These are phyloP conservation scores for Fomitopsis pulvina DNA, from an alignment of 768 basidiomycete genomes.

Conservation along the genomic window DNA sequence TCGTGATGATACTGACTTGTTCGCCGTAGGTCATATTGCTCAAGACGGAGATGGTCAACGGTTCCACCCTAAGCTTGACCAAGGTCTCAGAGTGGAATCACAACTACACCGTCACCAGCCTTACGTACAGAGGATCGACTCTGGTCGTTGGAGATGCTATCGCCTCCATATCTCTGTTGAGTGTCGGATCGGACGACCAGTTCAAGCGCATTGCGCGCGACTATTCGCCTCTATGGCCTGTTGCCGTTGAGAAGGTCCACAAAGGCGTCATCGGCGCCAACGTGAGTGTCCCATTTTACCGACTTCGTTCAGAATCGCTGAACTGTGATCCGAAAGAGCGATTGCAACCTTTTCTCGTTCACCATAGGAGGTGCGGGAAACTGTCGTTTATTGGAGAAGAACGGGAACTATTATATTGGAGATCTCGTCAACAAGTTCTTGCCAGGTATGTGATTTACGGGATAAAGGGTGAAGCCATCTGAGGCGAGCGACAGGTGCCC, in stretches of 20 bases:
- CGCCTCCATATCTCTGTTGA: conserved; percentile 68
- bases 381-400: conserved; percentile 45
- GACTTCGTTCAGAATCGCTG: background rate
- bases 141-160: conserved; percentile 78
- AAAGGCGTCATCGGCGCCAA: conserved; percentile 65
- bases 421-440: conserved; percentile 77
- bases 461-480: conserved; percentile 4
- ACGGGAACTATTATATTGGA: conserved; percentile 68
- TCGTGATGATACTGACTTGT: background rate
- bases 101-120: conserved; percentile 69
- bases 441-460: conserved; percentile 37
- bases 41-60: conserved; percentile 34
- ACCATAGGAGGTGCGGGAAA: conserved; percentile 37
- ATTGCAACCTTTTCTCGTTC: conserved; percentile 64
- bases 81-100: conserved; percentile 65
- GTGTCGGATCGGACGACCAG: conserved; percentile 38
- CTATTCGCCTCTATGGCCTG: conserved; percentile 70
- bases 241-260: conserved; percentile 53
- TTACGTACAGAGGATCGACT: conserved; percentile 47
- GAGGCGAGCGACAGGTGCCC: conserved; percentile 37
- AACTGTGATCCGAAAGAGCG: conserved; percentile 36
- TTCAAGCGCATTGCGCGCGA: conserved; percentile 51
- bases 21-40: conserved; percentile 19
- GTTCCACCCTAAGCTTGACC: conserved; percentile 31
- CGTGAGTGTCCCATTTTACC: conserved; percentile 35